Percentiles rank a stretch among this genome's conserved stretches.
Evolutionary conservation across 805 yeast genomes (phyloP).

Genomic region (Schwanniomyces occidentalis): DNA sequence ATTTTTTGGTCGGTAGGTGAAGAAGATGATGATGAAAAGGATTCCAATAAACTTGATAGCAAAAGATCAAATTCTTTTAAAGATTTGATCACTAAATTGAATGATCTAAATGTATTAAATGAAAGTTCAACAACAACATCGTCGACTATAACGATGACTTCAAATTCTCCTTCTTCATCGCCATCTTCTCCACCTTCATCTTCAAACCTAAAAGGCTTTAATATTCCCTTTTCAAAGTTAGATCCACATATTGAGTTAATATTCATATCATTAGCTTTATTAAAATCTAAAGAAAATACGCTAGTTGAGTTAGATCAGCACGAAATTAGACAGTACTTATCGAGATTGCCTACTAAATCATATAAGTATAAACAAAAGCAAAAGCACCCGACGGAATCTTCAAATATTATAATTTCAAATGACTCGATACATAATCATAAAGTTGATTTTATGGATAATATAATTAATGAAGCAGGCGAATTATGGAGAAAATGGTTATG

Average conservation of each 20-base stretch:
- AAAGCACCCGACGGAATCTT: conserved; percentile 2
- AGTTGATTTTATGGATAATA: conserved; percentile 67
- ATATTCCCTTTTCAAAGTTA: conserved; percentile 56
- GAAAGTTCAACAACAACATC: no score
- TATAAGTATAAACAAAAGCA: conserved; percentile 33
- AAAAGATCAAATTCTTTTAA: conserved; percentile 26
- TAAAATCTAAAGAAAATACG: conserved; percentile 76
- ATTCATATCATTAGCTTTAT: conserved; percentile 73
- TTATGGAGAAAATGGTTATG: conserved; percentile 83
- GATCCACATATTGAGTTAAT: conserved; percentile 77
- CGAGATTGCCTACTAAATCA: conserved; percentile 52
- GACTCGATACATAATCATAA: conserved; percentile 36
- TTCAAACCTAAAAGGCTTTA: not conserved
- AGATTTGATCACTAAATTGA: conserved; percentile 32
- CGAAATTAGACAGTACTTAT: conserved; percentile 79
- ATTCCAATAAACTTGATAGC: conserved; percentile 1
- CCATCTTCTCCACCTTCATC: conserved; percentile 2
- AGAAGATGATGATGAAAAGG: conserved; percentile 10
- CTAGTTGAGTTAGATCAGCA: conserved; percentile 86
- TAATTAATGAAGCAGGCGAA: conserved; percentile 79
- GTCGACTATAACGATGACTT: no score
- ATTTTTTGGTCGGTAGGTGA: conserved; percentile 51
- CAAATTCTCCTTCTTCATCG: no score
- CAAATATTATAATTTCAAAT: conserved; percentile 26
- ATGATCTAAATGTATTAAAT: no score